Conservation (phyloP, 345 rosid genomes). For the Acer yangbiense region DNA sequence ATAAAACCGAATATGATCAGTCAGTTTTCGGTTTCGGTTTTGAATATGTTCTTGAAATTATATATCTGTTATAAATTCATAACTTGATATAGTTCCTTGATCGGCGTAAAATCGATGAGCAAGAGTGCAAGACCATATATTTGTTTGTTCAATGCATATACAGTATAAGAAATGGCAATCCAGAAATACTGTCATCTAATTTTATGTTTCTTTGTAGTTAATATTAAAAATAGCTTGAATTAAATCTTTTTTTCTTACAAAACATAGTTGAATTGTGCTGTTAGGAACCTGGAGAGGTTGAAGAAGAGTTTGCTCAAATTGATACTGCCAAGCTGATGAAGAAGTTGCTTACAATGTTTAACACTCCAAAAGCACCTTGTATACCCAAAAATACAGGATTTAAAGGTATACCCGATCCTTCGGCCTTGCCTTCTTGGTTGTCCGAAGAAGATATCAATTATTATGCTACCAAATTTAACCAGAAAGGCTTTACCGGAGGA, state of each 20-base stretch:
- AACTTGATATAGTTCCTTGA: too few species aligned
- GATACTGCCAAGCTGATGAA: constrained; percentile 47
- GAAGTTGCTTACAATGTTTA: constrained; percentile 34
- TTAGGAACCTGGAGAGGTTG: constrained; percentile 69
- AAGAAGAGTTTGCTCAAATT: constrained; percentile 64
- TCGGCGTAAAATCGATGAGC: background rate
- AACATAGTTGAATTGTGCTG: constrained; percentile 25
- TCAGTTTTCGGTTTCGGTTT: too few species aligned
- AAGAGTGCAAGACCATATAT: too few species aligned
- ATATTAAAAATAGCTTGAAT: background rate
- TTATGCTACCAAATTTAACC: constrained; percentile 22
- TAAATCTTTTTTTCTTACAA: constrained; percentile 4
- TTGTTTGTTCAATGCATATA: background rate
- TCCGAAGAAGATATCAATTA: constrained; percentile 40
- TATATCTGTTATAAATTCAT: too few species aligned
- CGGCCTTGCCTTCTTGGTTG: constrained; percentile 62
- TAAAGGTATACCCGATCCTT: constrained; percentile 47
- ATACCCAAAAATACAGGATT: constrained; percentile 55
- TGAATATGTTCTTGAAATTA: too few species aligned
- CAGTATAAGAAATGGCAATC: background rate
- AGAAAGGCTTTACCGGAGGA: constrained; percentile 43
- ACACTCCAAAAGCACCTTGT: constrained; percentile 35
- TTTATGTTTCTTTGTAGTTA: background rate
- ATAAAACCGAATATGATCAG: too few species aligned
- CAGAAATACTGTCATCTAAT: background rate